These are phyloP conservation scores for Skeletonema costatum DNA, from an alignment of 108 stramenopile species.

Conservation along the genomic window DNA sequence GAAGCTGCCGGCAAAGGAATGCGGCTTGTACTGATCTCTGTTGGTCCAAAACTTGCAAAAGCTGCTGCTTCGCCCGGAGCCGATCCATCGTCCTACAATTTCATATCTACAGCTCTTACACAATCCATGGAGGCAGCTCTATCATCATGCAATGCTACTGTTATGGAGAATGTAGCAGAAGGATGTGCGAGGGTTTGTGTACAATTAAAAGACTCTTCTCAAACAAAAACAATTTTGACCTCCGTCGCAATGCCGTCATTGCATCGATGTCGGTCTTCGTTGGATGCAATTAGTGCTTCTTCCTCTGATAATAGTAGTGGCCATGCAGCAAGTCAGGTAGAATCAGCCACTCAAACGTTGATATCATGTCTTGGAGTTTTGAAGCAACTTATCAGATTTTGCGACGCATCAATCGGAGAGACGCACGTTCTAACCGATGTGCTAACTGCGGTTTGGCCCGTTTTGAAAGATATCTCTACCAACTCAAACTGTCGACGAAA, in stretches of 20 bases:
- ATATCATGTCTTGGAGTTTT: constrained; percentile 37
- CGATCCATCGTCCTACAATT: constrained; percentile 9
- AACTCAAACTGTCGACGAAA: constrained; percentile 24
- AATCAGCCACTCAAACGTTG: constrained; percentile 43
- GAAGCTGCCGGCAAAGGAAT: constrained; percentile 27
- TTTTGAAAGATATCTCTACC: constrained; percentile 33
- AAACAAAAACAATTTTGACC: constrained; percentile 5
- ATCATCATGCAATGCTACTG: constrained; percentile 42
- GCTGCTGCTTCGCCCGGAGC: constrained; percentile 25
- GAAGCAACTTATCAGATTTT: constrained; percentile 49
- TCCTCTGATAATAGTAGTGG: constrained; percentile 15
- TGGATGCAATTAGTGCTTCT: constrained; percentile 24
- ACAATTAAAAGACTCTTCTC: constrained; percentile 33
- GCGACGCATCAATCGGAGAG: constrained; percentile 36
- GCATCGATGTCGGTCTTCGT: constrained; percentile 25
- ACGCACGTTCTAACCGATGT: constrained; percentile 31
- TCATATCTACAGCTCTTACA: constrained; percentile 8
- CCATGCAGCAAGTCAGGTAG: constrained; percentile 23
- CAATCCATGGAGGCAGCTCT: constrained; percentile 52
- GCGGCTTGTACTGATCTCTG: constrained; percentile 7
- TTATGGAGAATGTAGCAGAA: constrained; percentile 56
- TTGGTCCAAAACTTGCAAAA: constrained; percentile 7
- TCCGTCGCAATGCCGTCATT: constrained; percentile 35
- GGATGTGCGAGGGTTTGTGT: constrained; percentile 48
- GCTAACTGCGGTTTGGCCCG: constrained; percentile 41